Percentiles rank a stretch among this genome's conserved stretches.
Conservation (phyloP, 2,329 filamentous ascomycete genomes). For the Grosmannia huntii region DNA sequence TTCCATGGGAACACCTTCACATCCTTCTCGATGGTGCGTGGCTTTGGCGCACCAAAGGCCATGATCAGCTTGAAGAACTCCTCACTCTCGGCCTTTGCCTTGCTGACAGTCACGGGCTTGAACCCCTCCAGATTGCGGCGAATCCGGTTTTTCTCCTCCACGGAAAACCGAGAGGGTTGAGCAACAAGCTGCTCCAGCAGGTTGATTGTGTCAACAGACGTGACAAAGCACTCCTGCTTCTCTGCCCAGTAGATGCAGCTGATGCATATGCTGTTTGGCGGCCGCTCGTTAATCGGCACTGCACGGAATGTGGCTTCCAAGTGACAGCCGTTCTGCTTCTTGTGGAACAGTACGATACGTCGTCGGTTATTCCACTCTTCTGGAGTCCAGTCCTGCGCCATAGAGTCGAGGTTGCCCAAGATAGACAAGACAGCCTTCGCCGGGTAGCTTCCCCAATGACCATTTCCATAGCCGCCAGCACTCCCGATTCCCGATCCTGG, state of each 20-base stretch:
- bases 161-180: constrained; percentile 63
- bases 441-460: constrained; percentile 70
- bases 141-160: constrained; percentile 98
- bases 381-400: constrained; percentile 70
- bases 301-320: constrained; percentile 71
- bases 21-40: constrained; percentile 96
- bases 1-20: constrained; percentile 99
- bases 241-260: constrained; percentile 97
- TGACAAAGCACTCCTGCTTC: constrained; percentile 82
- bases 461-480: constrained; percentile 40
- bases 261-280: constrained; percentile 79
- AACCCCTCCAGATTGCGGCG: constrained; percentile 92
- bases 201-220: constrained; percentile 91
- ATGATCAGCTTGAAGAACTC: constrained; percentile 99
- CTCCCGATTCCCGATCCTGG: constrained; percentile 15
- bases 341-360: constrained; percentile 78
- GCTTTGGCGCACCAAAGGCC: constrained; percentile 90
- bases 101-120: constrained; percentile 83
- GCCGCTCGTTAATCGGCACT: constrained; percentile 65
- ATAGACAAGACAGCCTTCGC: constrained; percentile 79
- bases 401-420: constrained; percentile 68
- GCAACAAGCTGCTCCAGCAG: constrained; percentile 86
- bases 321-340: constrained; percentile 68
- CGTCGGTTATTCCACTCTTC: constrained; percentile 72
- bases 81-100: constrained; percentile 82